Base-by-base conservation (phyloP, 768 basidiomycete species). In the Kwoniella sp. region DNA sequence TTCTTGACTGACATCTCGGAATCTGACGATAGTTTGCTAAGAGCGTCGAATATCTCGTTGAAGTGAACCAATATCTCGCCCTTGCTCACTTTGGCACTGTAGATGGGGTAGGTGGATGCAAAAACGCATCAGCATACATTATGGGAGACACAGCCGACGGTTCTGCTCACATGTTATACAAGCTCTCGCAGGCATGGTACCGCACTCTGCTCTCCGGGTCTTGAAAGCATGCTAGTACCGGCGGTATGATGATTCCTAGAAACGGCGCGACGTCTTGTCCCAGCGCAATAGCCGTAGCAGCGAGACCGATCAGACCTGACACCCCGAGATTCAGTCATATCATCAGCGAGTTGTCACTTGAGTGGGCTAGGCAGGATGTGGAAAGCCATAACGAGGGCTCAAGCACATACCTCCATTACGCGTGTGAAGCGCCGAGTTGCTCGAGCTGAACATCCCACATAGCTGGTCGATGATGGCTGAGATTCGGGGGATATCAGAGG, bases 1-100 rank as follows among this genome's bases (percentile, higher is more conserved):
- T 97, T 98, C 86, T 96, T 95, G 66, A 99, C 95, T 1, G 96
- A 95, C 38, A 91, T 74, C 72, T 98, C 95, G 0, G 92, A 90
- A 80, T 99, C 96, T 23, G 95, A 92, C 9, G 92, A 91, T 65
- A 99, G 22, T 85, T 97, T 98, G 84, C 92, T 93, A 67, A 98
- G 85, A 0, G 93, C 90, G 81, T 98, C 96, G 73, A 99, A 99
- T 61, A 98, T 92, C 63, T 94, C 93, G 76, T 99, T 99, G 83
- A 97, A 99, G 79, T 94, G 96, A 15, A 97, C 87, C 63, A 99
- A 83, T 31, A 98, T 89, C 81, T 97, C 95, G 41, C 95, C 96
- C 74, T 96, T 95, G 31, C 93, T 95, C 17, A 96, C 94, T 81
- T 83, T 82, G 11, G 75, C 76, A 17, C 75, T 72, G 59, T 2